Percentiles rank a stretch among this genome's conserved stretches.
Evolutionary conservation across 108 stramenopile species (phyloP).

Genomic region (Nannochloropsis salina): DNA sequence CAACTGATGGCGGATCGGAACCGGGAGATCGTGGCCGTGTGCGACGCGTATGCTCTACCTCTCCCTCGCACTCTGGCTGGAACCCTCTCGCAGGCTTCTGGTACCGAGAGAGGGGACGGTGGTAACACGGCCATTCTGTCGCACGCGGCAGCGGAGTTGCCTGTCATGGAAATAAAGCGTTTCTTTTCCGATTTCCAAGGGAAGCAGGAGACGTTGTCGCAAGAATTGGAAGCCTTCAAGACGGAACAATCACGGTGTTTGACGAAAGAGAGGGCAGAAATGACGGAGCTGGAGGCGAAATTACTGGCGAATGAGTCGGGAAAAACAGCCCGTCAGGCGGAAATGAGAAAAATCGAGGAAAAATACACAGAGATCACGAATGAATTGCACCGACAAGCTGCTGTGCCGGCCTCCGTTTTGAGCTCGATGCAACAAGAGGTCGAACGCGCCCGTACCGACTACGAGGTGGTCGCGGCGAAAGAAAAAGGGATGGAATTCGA

Average conservation of each 20-base stretch:
- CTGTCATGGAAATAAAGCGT: background rate
- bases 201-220: background rate
- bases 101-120: background rate
- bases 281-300: slow-evolving; percentile 61
- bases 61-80: background rate
- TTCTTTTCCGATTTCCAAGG: background rate
- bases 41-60: slow-evolving; percentile 33
- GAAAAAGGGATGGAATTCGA: background rate
- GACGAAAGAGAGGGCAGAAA: slow-evolving; percentile 63
- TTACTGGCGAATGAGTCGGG: slow-evolving; percentile 56
- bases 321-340: slow-evolving; percentile 61
- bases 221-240: background rate
- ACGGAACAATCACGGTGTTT: slow-evolving; percentile 25
- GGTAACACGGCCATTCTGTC: background rate
- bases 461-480: background rate
- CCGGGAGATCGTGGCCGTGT: slow-evolving; percentile 48
- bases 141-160: background rate
- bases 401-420: background rate
- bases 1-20: slow-evolving; percentile 55
- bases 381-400: background rate
- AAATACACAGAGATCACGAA: slow-evolving; percentile 39
- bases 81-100: background rate
- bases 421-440: background rate
- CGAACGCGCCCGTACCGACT: background rate
- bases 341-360: slow-evolving; percentile 64